Conservation (phyloP, 2,329 filamentous ascomycete genomes). For the Coniochaeta pulveracea region DNA sequence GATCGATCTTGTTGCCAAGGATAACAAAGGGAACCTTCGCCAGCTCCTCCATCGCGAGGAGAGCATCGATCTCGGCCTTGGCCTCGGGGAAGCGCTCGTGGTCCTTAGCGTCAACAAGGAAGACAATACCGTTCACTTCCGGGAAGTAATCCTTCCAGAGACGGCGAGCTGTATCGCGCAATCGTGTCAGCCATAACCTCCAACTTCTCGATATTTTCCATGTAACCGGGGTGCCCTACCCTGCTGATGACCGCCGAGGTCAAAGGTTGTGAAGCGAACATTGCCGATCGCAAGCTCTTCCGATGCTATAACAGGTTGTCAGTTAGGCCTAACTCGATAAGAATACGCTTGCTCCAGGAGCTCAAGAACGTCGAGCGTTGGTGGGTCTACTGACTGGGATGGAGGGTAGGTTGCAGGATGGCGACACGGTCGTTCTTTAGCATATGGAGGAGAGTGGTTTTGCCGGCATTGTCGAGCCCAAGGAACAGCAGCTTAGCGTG, state of each 20-base stretch:
- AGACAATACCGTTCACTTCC: constrained; percentile 92
- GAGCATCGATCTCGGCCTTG: constrained; percentile 92
- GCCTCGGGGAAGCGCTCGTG: constrained; percentile 88
- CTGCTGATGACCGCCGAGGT: constrained; percentile 88
- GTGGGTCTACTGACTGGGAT: constrained; percentile 58
- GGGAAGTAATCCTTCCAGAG: constrained; percentile 97
- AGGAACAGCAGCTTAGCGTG: constrained; percentile 92
- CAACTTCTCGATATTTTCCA: neutral
- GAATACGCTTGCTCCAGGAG: constrained; percentile 8
- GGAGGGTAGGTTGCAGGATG: constrained; percentile 79
- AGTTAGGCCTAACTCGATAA: constrained; percentile 4
- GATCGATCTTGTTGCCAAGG: constrained; percentile 98
- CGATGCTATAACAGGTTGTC: constrained; percentile 45
- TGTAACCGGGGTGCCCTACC: constrained; percentile 35
- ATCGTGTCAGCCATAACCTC: too few relatives aligned
- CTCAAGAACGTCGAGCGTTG: constrained; percentile 4
- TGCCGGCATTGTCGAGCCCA: constrained; percentile 87
- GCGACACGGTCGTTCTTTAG: constrained; percentile 94
- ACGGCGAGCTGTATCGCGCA: constrained; percentile 57
- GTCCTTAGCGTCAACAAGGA: constrained; percentile 96
- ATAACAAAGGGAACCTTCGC: constrained; percentile 92
- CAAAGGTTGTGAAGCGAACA: constrained; percentile 89
- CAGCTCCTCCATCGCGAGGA: constrained; percentile 94
- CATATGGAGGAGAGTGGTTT: constrained; percentile 91
- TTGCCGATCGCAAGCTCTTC: constrained; percentile 90